phyloP scores from a whole-genome alignment of 2,329 filamentous ascomycete species.

The Xylaria sp. region DNA sequence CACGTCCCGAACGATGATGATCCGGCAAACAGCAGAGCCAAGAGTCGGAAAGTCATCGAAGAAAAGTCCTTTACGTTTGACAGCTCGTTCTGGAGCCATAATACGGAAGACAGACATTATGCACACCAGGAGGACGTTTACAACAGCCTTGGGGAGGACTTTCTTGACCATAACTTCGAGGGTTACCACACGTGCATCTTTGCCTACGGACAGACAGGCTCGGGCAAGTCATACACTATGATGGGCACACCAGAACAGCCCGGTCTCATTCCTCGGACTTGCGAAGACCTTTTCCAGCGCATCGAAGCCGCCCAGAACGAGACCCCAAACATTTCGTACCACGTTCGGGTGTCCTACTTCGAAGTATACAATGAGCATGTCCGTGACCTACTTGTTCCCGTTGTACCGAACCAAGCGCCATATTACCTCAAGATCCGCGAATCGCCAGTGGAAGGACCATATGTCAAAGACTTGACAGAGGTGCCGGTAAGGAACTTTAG shows the following conservation, averaged over 20 bases:
- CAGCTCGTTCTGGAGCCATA: slow-evolving; percentile 97
- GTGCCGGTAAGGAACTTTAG: slow-evolving; percentile 86
- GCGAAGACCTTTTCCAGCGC: slow-evolving; percentile 93
- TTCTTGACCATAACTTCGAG: slow-evolving; percentile 98
- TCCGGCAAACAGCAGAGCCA: slow-evolving; percentile 66
- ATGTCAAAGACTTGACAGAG: slow-evolving; percentile 96
- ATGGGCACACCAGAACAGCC: slow-evolving; percentile 90
- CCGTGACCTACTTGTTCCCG: slow-evolving; percentile 86
- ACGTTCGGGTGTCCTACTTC: slow-evolving; percentile 97
- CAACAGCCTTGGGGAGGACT: slow-evolving; percentile 92
- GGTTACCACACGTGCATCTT: slow-evolving; percentile 99
- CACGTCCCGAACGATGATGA: slow-evolving; percentile 72
- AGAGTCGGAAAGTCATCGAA: slow-evolving; percentile 79
- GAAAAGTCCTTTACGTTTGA: slow-evolving; percentile 96
- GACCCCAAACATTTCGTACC: slow-evolving; percentile 92
- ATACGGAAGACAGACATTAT: slow-evolving; percentile 82
- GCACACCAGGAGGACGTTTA: slow-evolving; percentile 94
- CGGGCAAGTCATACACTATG: slow-evolving; percentile 98
- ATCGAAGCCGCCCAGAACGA: slow-evolving; percentile 83
- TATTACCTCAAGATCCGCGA: slow-evolving; percentile 98
- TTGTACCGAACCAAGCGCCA: slow-evolving; percentile 74
- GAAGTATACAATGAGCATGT: slow-evolving; percentile 99
- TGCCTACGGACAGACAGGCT: slow-evolving; percentile 96
- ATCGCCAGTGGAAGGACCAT: slow-evolving; percentile 92
- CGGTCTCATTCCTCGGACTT: slow-evolving; percentile 93